Base-by-base conservation (phyloP, 306 rosid species). In the Quercus parvula region DNA sequence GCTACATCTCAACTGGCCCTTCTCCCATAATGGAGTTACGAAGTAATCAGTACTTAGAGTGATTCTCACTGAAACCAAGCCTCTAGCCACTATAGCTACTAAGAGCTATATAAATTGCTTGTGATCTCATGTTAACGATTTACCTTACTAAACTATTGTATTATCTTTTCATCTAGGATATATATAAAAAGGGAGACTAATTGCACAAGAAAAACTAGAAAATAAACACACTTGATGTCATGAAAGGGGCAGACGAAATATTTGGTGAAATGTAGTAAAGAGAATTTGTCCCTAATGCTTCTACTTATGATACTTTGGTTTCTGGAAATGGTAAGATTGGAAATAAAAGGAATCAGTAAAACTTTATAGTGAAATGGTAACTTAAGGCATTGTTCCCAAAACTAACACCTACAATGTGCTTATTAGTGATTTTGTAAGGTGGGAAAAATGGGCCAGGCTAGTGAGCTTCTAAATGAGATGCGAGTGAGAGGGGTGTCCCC, bases 391-490 rank as follows among this genome's bases (percentile, higher is more conserved):
- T 78, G 84, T 89, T 85, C 99, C 99, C 82, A 87, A 81, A 52
- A 77, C 86, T 25, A 84, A 90, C 76, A 90, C 98, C 54, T 95
- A 87, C 79, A 93, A 95, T 77, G 92, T 88, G 80, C 99, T 93
- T 63, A 90, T 95, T 79, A 77, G 85, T 80, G 95, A 93, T 89
- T 90, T 77, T 74, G 94, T 28, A 87, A 89, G 84, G 88, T 76
- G 28, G 97, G 94, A 79, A 93, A 89, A 88, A 93, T 90, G 99
- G 84, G 78, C 71, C 93, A 91, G 82, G 99, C 99, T 66, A 85
- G 86, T 81, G 99, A 91, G 84, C 92, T 95, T 79, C 83, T 89
- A 91, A 89, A 93, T 71, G 98, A 95, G 87, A 91, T 93, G 98
- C 82, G 77, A 84, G 70, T 78, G 31, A 85, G 92, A 79, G 96